Evolutionary conservation across 2,329 filamentous ascomycete genomes (phyloP), one percentile per base, ranked within the genome.

Genomic region (Botryotinia narcissicola): DNA sequence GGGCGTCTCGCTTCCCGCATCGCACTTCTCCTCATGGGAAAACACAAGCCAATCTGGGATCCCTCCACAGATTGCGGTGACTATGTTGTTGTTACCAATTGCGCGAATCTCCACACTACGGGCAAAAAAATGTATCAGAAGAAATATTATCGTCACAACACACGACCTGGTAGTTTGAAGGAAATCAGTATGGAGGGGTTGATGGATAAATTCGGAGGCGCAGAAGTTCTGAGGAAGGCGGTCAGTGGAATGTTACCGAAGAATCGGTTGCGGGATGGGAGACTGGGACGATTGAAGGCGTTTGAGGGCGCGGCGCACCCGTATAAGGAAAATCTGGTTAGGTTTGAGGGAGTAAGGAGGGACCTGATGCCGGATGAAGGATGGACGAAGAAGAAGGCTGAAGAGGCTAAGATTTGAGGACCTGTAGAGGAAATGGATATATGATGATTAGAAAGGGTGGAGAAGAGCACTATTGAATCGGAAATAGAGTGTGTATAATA

Each of bases 171-270:
- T 72, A 93, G 90, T 79, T 86, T 99, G 79, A 92, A 92, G 85
- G 88, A 90, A 80, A 93, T 99, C 82, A 97, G 91, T 73, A 97
- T 99, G 95, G 95, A 98, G 81, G 89, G 90, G 78, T 89, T 99
- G 86, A 96, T 98, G 87, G 91, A 89, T 80, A 98, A 98, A 87
- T 93, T 94, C 86, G 96, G 96, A 76, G 96, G 96, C 68, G 91
- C 92, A 54, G 96, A 99, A 87, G 91, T 99, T 54, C 84, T 99
- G 81, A 88, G 94, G 80, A 93, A 94, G 83, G 96, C 97, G 1
- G 97, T 99, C 59, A 92, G 92, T 81, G 97, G 97, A 67, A 99
- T 99, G 96, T 84, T 99, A 83, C 96, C 96, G 71, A 99, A 99
- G 89, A 99, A 99, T 84, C 86, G 95, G 80, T 84, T 99, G 80